A percentile compares a stretch with the other conserved stretches of the same genome.
phyloP scores from a whole-genome alignment of 208 protist species.

The Leishmania guyanensis region DNA sequence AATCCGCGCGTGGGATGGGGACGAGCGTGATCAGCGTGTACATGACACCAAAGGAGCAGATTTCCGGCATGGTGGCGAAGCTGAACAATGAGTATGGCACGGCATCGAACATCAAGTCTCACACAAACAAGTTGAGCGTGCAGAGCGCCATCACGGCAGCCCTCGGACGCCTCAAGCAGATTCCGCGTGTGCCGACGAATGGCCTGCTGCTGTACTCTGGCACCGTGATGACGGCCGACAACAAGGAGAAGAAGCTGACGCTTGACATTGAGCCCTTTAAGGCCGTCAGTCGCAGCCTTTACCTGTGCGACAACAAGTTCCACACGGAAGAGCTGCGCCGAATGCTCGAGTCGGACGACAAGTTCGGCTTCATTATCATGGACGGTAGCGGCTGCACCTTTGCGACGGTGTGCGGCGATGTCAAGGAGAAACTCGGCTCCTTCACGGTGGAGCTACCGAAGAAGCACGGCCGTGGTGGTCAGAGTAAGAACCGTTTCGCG shows the following conservation, averaged over 20 bases:
- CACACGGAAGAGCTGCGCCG: slow-evolving; percentile 98
- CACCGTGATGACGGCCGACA: slow-evolving; percentile 98
- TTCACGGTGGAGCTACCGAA: slow-evolving; percentile 99
- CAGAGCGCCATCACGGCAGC: slow-evolving; percentile 91
- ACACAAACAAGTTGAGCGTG: slow-evolving; percentile 97
- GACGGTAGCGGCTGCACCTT: slow-evolving; percentile 98
- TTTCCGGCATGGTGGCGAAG: slow-evolving; percentile 97
- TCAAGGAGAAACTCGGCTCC: slow-evolving; percentile 97
- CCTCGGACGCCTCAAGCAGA: slow-evolving; percentile 93
- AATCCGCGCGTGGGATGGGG: slow-evolving; percentile 98
- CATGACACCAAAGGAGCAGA: slow-evolving; percentile 98
- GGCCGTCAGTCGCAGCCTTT: slow-evolving; percentile 99
- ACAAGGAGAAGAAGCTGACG: slow-evolving; percentile 99
- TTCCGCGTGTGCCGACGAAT: slow-evolving; percentile 94
- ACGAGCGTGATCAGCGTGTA: slow-evolving; percentile 99
- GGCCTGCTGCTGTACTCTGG: slow-evolving; percentile 99
- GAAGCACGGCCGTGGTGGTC: slow-evolving; percentile 99
- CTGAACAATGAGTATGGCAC: slow-evolving; percentile 99
- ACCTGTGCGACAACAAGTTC: slow-evolving; percentile 99
- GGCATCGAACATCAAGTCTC: slow-evolving; percentile 99
- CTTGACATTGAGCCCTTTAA: slow-evolving; percentile 99
- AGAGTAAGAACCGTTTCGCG: slow-evolving; percentile 99
- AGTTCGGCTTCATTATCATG: slow-evolving; percentile 99
- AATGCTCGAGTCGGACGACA: slow-evolving; percentile 99
- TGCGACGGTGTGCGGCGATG: slow-evolving; percentile 98